Base-by-base conservation (phyloP, 2,329 filamentous ascomycete species). In the Ustulina deusta region DNA sequence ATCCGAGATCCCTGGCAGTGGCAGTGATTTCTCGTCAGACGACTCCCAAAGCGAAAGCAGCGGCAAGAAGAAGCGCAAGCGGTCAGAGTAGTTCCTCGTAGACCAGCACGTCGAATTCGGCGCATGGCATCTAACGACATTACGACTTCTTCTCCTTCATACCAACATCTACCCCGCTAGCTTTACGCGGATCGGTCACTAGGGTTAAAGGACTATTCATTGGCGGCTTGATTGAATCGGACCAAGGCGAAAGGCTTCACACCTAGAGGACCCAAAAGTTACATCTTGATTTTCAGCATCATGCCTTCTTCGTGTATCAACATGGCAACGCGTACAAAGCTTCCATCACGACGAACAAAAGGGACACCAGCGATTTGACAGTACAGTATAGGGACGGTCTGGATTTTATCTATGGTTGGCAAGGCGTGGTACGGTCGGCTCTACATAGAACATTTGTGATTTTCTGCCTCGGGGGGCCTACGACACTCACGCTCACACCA, bases 41-140 rank as follows among this genome's bases (percentile, higher is more conserved):
- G 85, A 86, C 55, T 77, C 76, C 6, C 80, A 81, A 66, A 82
- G 78, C 70, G 83, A 84, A 68, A 70, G 69, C 58, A 79, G 83
- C 67, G 82, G 85, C 78, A 88, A 89, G 83, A 93, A 93, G 86
- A 96, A 95, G 90, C 87, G 90, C 81, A 92, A 91, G 88, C 90
- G 92, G 78, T 87, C 87, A 46, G 87, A 90, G 66, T 91, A 83
- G 71, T 65, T 38, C 25, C 42, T 20, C 38, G 22, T 34, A 6
- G 46, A 62, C 46, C 73, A 74, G 68, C 70, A 71, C 73, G 75
- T 75, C 74, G 22, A 52, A 78, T 76, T 76, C 58, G 25, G 62
- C 69, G 68, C 74, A 81, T 75, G 78, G 76, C 78, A 70, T 73
- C 76, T 79, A 76, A 83, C 75, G 81, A 83, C 70, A 78, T 79